Evolutionary conservation across 352 stramenopile genomes (phyloP), one percentile per base, ranked within the genome.

Genomic region (Phytophthora pistaciae): DNA sequence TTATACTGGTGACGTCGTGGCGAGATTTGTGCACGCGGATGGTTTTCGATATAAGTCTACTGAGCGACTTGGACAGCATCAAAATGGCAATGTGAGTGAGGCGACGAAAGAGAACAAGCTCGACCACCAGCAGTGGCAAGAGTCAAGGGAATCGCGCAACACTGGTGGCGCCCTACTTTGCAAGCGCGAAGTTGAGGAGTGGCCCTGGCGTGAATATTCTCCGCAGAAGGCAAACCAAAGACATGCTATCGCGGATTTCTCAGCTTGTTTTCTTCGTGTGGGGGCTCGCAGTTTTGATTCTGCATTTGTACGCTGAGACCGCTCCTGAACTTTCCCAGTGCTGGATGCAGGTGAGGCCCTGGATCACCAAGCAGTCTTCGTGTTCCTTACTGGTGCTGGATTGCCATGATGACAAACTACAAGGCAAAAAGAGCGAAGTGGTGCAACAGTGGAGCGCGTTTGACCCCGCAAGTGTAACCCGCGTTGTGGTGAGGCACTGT

Each of bases 1-100:
- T 88, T 25, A 60, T 78, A 40, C 20, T 79, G 5, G 74, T 81
- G 6, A 42, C 31, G 5, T 79, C 71, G 1, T 70, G 72, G 52
- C 53, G 36, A 25, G 72, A 82, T 36, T n/a, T 68, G 3, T n/a
- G 62, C 0, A 68, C 71, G 1, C 64, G 54, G 14, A 42, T 63
- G 3, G 11, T 78, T 7, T 67, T 78, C 49, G 60, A 56, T 1
- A 2, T 78, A 11, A 72, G 70, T 33, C 57, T 75, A 20, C 23
- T 74, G 14, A 48, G 46, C 5, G 64, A 57, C 25, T 48, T 81
- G 18, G 60, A 73, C 14, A 71, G 65, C 8, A 75, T 77, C 18
- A 78, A 70, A 64, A 57, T 49, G 54, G 54, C 20, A 46, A 60
- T 60, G 54, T n/a, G 54, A 5, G 54, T 33, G 4, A 38, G 54